phyloP scores from a whole-genome alignment of 2,329 filamentous ascomycete species.

The Beauveria asiatica region DNA sequence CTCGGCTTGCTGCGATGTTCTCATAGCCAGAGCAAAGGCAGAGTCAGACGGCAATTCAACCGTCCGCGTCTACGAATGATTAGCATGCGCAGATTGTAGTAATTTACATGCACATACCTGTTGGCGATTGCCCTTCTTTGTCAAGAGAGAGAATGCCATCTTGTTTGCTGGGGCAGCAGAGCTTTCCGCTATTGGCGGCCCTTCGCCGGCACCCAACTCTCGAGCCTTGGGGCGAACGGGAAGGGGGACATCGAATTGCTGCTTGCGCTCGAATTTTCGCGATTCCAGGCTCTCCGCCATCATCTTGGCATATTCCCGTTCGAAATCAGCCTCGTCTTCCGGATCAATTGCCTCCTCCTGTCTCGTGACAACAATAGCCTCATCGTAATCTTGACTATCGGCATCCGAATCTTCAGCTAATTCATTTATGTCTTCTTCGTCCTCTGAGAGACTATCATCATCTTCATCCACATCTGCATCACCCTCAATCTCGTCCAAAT shows the following conservation, averaged over 20 bases:
- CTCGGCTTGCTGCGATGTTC: conserved; percentile 87
- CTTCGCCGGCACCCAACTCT: conserved; percentile 22
- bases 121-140: conserved; percentile 91
- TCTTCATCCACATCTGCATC: conserved; percentile 51
- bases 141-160: conserved; percentile 96
- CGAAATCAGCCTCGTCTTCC: conserved; percentile 93
- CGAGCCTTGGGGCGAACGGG: conserved; percentile 70
- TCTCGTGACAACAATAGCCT: conserved; percentile 84
- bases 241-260: conserved; percentile 92
- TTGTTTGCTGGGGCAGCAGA: conserved; percentile 34
- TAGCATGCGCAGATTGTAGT: not conserved
- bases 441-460: conserved; percentile 50
- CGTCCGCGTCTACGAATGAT: conserved; percentile 61
- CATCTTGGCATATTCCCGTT: conserved; percentile 95
- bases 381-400: conserved; percentile 61
- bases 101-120: conserved; percentile 48
- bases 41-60: conserved; percentile 88
- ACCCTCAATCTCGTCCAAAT: conserved; percentile 55
- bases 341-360: conserved; percentile 86
- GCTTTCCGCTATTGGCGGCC: conserved; percentile 7
- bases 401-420: conserved; percentile 38
- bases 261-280: conserved; percentile 90
- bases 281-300: conserved; percentile 97
- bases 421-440: conserved; percentile 52
- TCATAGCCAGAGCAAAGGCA: conserved; percentile 92